A percentile compares a stretch with the other conserved stretches of the same genome.
These are phyloP conservation scores for Coemansia sp. DNA, from an alignment of 192 early-diverging fungal species.

Conservation along the genomic window DNA sequence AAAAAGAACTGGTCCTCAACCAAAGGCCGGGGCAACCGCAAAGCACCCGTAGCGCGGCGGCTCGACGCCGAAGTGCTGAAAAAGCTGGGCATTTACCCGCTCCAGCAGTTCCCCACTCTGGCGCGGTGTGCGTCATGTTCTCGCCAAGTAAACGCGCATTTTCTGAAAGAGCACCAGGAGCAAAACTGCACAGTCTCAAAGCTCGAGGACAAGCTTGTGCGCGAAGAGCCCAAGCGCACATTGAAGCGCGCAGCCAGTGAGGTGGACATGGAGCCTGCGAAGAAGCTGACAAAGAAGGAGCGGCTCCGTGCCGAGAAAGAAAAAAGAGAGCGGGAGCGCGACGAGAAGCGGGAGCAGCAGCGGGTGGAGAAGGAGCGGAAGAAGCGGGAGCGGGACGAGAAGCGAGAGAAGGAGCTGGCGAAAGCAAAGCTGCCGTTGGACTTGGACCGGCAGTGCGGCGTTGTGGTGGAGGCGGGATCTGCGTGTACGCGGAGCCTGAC, in stretches of 20 bases:
- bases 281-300: constrained; percentile 46
- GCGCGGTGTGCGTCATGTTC: constrained; percentile 49
- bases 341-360: constrained; percentile 40
- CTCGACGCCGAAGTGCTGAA: constrained; percentile 50
- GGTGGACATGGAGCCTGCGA: constrained; percentile 8
- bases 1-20: constrained; percentile 58
- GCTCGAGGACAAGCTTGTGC: constrained; percentile 27
- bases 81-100: constrained; percentile 48
- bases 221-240: constrained; percentile 33
- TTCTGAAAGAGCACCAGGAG: constrained; percentile 51
- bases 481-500: constrained; percentile 85
- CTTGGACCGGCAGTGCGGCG: constrained; percentile 90
- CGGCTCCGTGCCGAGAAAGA: constrained; percentile 42
- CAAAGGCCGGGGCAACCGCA: constrained; percentile 53
- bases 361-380: constrained; percentile 45
- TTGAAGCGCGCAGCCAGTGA: constrained; percentile 29
- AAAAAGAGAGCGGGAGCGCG: constrained; percentile 32
- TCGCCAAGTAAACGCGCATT: constrained; percentile 45
- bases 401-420: constrained; percentile 52
- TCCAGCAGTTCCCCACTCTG: constrained; percentile 39
- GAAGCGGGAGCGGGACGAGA: constrained; percentile 52
- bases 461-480: constrained; percentile 56
- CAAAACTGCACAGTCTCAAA: constrained; percentile 42
- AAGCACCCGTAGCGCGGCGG: constrained; percentile 50
- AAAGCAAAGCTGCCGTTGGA: constrained; percentile 67